These are phyloP conservation scores for Apocynum venetum DNA, from an alignment of 257 asterid genomes.

Conservation along the genomic window DNA sequence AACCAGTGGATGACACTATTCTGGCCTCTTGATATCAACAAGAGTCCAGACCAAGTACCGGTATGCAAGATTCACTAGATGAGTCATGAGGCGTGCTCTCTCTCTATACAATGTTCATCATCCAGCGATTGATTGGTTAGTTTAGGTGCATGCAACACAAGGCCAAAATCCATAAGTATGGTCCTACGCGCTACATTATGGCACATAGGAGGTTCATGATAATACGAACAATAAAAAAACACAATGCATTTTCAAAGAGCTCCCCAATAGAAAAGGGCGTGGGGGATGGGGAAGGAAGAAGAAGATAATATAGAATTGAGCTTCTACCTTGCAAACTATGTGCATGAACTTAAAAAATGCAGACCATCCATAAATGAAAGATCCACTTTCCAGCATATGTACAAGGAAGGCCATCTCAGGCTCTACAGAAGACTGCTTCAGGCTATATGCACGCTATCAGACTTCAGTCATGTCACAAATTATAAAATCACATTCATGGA, in stretches of 20 bases:
- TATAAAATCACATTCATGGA: background rate
- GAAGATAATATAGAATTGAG: background rate
- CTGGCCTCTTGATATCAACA: constrained; percentile 25
- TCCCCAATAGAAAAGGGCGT: background rate
- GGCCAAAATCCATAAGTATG: constrained; percentile 1
- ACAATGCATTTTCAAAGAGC: background rate
- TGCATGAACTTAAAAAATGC: background rate
- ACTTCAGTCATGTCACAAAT: background rate
- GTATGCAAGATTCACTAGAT: constrained; percentile 8
- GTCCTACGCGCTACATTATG: background rate
- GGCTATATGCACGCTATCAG: background rate
- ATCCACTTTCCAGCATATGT: background rate
- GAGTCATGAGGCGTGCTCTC: background rate
- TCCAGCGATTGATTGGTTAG: background rate
- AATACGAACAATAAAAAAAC: background rate
- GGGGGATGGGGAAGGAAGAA: background rate
- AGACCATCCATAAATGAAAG: background rate
- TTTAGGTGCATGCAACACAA: background rate
- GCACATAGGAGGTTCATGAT: background rate
- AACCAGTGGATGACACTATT: constrained; percentile 30
- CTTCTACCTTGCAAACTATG: background rate
- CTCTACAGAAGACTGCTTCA: background rate
- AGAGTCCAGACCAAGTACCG: background rate
- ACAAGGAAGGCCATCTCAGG: background rate
- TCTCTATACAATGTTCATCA: background rate